Evolutionary conservation across 129 eudicot genomes (phyloP).

Genomic region (Flaveria sonorensis): DNA sequence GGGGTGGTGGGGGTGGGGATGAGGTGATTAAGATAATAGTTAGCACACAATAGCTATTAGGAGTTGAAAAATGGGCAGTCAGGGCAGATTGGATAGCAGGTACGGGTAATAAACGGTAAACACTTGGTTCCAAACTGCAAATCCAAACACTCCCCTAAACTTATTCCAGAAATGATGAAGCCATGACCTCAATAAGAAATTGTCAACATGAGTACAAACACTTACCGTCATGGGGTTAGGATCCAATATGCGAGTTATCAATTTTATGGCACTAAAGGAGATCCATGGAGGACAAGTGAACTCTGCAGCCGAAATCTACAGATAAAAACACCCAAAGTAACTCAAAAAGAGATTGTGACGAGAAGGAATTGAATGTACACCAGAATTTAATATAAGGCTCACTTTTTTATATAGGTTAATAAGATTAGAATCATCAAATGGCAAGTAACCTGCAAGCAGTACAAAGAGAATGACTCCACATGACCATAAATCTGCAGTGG

Average conservation of each 20-base stretch:
- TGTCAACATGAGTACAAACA: background rate
- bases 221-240: slow-evolving; percentile 91
- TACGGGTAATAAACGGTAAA: too few species aligned
- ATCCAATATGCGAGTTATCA: slow-evolving; percentile 78
- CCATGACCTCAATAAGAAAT: background rate
- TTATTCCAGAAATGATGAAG: background rate
- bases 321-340: slow-evolving; percentile 24
- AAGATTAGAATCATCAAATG: slow-evolving; percentile 98
- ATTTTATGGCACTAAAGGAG: slow-evolving; percentile 80
- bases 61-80: too few species aligned
- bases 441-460: slow-evolving; percentile 99
- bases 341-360: slow-evolving; percentile 13
- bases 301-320: slow-evolving; percentile 84
- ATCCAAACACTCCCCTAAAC: too few species aligned
- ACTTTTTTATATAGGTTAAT: slow-evolving; percentile 94
- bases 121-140: too few species aligned
- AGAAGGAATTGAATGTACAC: background rate
- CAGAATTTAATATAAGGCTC: slow-evolving; percentile 40
- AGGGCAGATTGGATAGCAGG: too few species aligned
- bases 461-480: slow-evolving; percentile 99
- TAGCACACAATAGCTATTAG: too few species aligned
- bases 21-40: too few species aligned
- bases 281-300: slow-evolving; percentile 98
- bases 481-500: slow-evolving; percentile 99
- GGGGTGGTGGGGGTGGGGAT: too few species aligned